A percentile compares a stretch with the other conserved stretches of the same genome.
Conservation (phyloP, 176 grass and related monocot species). For the Cocos nucifera region DNA sequence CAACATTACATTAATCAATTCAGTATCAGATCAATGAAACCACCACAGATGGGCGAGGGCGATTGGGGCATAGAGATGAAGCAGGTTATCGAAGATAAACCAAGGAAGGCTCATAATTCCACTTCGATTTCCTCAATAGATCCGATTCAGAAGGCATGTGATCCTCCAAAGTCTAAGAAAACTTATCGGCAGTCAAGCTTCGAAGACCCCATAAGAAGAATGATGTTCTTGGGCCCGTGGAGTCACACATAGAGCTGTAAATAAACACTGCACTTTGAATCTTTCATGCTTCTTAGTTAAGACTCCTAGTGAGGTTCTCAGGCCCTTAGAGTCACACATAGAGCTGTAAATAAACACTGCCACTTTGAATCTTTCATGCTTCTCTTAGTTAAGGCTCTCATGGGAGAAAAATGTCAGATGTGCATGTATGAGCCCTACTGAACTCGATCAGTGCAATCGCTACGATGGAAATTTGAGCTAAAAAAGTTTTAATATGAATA, state of each 20-base stretch:
- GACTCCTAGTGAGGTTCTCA: conserved; percentile 61
- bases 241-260: conserved; percentile 56
- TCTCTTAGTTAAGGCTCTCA: background rate
- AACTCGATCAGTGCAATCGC: too few species aligned
- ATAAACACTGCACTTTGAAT: too few species aligned
- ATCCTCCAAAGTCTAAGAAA: background rate
- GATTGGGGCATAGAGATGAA: conserved; percentile 73
- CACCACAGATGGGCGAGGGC: conserved; percentile 41
- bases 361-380: background rate
- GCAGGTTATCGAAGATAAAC: conserved; percentile 75
- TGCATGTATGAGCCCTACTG: too few species aligned
- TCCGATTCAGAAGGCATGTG: conserved; percentile 16
- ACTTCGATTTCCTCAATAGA: background rate
- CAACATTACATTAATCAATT: too few species aligned
- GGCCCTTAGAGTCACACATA: conserved; percentile 81
- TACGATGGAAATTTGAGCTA: too few species aligned
- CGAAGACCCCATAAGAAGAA: conserved; percentile 81
- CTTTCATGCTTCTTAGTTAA: background rate
- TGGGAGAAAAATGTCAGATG: too few species aligned
- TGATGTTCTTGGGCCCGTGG: conserved; percentile 96
- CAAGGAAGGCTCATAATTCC: conserved; percentile 29
- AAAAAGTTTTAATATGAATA: too few species aligned
- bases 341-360: background rate
- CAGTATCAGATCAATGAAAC: conserved; percentile 36
- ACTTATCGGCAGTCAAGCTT: conserved; percentile 17